Evolutionary conservation across 192 early-diverging fungal species (phyloP), one percentile per base, ranked within the genome.

Genomic region (Coemansia interrupta): DNA sequence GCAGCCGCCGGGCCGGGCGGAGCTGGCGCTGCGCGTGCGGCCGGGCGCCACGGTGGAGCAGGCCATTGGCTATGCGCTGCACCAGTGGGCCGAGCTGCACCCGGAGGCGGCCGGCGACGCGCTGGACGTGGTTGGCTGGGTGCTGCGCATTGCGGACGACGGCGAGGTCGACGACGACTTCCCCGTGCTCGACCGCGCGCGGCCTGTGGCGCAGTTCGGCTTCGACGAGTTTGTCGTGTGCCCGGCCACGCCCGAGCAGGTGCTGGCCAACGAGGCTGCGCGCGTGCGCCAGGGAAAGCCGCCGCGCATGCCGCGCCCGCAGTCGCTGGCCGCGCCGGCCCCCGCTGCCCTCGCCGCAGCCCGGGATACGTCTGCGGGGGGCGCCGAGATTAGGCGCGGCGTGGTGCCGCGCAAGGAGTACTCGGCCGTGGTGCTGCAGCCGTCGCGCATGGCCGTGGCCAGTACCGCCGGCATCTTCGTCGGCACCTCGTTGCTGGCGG

Each of bases 101-200:
- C 90, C 95, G 12, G 56, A 64, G 15, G 64, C 97, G 17, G 85
- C 84, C 4, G 71, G 69, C 5, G 79, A 86, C 8, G 60, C 82
- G 23, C 83, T 80, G 19, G 84, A 91, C 50, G 84, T 94, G 12
- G 83, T 81, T 3, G 69, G 83, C 64, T 99, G 96, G 96, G 86
- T 86, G 17, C 72, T 99, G 66, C 81, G 91, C 38, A 96, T 99
- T 64, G 92, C 89, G 0, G 95, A 96, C 61, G 96, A 96, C 76
- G 96, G 96, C 18, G 86, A 86, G 38, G 87, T 99, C 32, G 96
- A 99, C 63, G 94, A 96, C 30, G 94, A 99, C 71, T 88, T 99
- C 66, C 95, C 95, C 36, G 96, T 92, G 10, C 80, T 96, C 56
- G 96, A 99, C 56, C 85, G 93, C 59, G 86, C 85, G 11, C 69